Base-by-base conservation (phyloP, 768 basidiomycete species). In the Rhizopogon vesiculosus region DNA sequence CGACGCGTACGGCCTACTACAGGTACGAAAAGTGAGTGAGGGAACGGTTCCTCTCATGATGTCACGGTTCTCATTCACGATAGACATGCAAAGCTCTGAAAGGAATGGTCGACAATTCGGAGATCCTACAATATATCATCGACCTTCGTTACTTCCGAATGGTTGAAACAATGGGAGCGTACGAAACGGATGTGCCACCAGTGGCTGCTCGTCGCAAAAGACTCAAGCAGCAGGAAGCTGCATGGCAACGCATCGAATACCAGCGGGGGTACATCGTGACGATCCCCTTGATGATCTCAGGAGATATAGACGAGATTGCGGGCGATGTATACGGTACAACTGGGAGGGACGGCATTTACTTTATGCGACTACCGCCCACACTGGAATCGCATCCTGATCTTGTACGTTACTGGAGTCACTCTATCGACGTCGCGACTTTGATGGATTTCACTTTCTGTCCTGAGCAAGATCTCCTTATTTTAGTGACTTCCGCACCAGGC, bases 371-470 rank as follows among this genome's bases (percentile, higher is more conserved):
- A 7, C 57, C 25, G 5, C 25, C 25, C 25, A 25, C 25, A 25
- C 25, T 25, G 25, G 25, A 25, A 25, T 25, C 25, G 4, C 3
- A 25, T 25, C 4, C 25, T 25, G 25, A 25, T 25, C 25, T 25
- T 25, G 25, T 25, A 25, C 25, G 25, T 25, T 25, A 44, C 38
- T 80, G 79, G 79, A 76, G 74, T 1, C 77, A 80, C 57, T 46
- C 64, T 25, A 76, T 79, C 68, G 66, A 64, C 12, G 74, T 75
- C 39, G 51, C 77, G 19, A 72, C 68, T 43, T 74, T 81, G 55
- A 72, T 80, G 25, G 81, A 84, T 58, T 82, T 83, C 50, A 81
- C 81, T 1, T 81, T 83, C 75, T 80, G 81, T 66, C 80, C 79
- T 10, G 69, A 74, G 5, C 79, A 81, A 65, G 79, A 83, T 64